Percentiles rank a stretch among this genome's conserved stretches.
Evolutionary conservation across 2,329 filamentous ascomycete genomes (phyloP).

Genomic region (Colletotrichum coccodes): DNA sequence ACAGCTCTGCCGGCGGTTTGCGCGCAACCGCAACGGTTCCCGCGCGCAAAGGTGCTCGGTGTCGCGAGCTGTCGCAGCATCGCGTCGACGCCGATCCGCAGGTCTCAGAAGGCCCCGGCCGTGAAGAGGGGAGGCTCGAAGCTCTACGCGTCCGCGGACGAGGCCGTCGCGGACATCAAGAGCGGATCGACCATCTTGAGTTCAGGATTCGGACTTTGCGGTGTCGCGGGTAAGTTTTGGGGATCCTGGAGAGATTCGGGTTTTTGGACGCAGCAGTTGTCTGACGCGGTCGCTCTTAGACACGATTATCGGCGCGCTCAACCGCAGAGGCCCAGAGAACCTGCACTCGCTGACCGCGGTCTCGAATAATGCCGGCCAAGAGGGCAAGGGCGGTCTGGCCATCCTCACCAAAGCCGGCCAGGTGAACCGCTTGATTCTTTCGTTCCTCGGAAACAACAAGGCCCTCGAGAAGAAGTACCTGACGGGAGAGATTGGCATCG

Average conservation of each 20-base stretch:
- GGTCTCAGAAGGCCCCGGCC: conserved; percentile 24
- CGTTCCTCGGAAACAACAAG: conserved; percentile 83
- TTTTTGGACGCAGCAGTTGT: background rate
- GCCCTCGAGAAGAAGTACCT: conserved; percentile 79
- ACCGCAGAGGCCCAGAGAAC: conserved; percentile 65
- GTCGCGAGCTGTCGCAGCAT: conserved; percentile 22
- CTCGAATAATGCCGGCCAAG: conserved; percentile 82
- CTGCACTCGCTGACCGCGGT: conserved; percentile 79
- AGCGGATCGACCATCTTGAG: conserved; percentile 78
- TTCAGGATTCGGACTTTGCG: conserved; percentile 85
- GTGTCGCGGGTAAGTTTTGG: conserved; percentile 68
- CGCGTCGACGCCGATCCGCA: background rate
- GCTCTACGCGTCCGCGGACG: conserved; percentile 66
- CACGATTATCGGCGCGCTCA: conserved; percentile 77
- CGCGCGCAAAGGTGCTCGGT: conserved; percentile 14
- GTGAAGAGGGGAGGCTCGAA: conserved; percentile 53
- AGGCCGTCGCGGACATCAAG: conserved; percentile 76
- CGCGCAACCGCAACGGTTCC: conserved; percentile 25
- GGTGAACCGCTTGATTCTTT: conserved; percentile 77
- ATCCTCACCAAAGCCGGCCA: conserved; percentile 76
- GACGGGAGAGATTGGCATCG: conserved; percentile 77
- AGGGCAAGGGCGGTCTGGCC: conserved; percentile 74
- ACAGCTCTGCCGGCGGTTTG: conserved; percentile 8
- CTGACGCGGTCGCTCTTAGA: conserved; percentile 52
- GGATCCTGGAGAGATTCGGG: conserved; percentile 32